These are phyloP conservation scores for Suillus americanus DNA, from an alignment of 768 basidiomycete species.

Conservation along the genomic window DNA sequence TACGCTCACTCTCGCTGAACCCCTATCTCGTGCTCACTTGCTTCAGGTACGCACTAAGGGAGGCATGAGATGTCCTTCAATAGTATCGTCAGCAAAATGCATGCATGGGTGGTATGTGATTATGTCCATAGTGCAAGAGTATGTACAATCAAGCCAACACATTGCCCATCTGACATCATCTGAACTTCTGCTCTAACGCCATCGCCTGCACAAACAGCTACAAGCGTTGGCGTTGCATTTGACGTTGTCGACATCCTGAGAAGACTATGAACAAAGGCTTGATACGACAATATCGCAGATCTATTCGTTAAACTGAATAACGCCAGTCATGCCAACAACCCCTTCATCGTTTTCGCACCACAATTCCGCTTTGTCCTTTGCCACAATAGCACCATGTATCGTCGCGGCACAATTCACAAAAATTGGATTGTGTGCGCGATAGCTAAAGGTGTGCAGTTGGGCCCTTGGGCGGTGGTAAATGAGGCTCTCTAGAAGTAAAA, in stretches of 20 bases:
- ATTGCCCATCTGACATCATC: neutral
- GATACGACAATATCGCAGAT: neutral
- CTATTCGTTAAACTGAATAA: conserved; percentile 22
- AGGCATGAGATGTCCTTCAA: neutral
- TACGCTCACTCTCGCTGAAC: conserved; percentile 35
- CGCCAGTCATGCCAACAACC: conserved; percentile 69
- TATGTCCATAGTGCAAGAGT: neutral
- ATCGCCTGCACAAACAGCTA: neutral
- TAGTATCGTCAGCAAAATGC: neutral
- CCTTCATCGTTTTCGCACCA: conserved; percentile 62
- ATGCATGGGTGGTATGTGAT: neutral
- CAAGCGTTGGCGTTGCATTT: too few relatives aligned
- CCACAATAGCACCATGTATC: conserved; percentile 44
- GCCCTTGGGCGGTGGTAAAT: conserved; percentile 48
- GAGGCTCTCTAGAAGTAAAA: conserved; percentile 71
- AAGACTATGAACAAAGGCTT: neutral
- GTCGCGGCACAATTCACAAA: conserved; percentile 50
- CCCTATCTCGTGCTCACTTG: neutral
- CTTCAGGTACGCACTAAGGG: conserved; percentile 26
- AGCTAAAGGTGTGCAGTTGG: conserved; percentile 56
- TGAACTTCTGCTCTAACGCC: neutral
- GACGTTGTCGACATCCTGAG: neutral
- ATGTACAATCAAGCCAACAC: neutral
- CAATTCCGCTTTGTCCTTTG: conserved; percentile 41
- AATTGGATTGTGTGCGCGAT: conserved; percentile 67